Evolutionary conservation across 2,329 filamentous ascomycete species (phyloP).

Genomic region (Colletotrichum siamense): DNA sequence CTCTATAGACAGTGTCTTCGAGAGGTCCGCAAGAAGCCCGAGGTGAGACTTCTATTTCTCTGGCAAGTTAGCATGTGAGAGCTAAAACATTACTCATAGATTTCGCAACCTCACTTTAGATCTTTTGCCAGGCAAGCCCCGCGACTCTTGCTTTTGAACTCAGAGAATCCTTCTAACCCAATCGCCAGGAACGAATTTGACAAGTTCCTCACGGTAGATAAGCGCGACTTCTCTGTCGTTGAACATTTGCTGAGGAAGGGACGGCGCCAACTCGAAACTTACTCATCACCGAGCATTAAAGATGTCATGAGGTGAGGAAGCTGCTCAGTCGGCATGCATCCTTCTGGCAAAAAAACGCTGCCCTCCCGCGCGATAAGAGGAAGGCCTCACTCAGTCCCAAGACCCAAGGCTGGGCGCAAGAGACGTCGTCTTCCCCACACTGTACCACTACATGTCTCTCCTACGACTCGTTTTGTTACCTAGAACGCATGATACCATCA

Average conservation of each 20-base stretch:
- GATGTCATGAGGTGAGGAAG: constrained; percentile 62
- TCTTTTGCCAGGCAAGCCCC: constrained; percentile 64
- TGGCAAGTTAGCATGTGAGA: background rate
- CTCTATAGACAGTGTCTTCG: constrained; percentile 89
- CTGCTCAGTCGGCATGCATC: background rate
- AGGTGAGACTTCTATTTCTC: constrained; percentile 47
- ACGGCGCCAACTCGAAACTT: constrained; percentile 79
- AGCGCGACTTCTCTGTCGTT: constrained; percentile 85
- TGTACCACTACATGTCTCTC: constrained; percentile 11
- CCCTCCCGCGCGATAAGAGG: background rate
- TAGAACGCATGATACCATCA: constrained; percentile 22
- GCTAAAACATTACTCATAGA: constrained; percentile 41
- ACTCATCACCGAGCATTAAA: constrained; percentile 80
- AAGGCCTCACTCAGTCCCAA: background rate
- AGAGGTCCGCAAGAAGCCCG: constrained; percentile 80
- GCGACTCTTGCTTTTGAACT: background rate
- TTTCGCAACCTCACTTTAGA: constrained; percentile 65
- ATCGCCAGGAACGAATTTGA: constrained; percentile 73
- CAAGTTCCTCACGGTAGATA: constrained; percentile 71
- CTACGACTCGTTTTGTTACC: constrained; percentile 15
- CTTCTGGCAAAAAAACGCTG: background rate
- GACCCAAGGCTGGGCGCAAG: background rate
- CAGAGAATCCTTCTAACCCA: background rate
- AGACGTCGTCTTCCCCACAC: background rate
- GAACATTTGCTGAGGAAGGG: constrained; percentile 87